These are phyloP conservation scores for Ascochyta rabiei DNA, from an alignment of 2,329 filamentous ascomycete genomes.

Conservation along the genomic window DNA sequence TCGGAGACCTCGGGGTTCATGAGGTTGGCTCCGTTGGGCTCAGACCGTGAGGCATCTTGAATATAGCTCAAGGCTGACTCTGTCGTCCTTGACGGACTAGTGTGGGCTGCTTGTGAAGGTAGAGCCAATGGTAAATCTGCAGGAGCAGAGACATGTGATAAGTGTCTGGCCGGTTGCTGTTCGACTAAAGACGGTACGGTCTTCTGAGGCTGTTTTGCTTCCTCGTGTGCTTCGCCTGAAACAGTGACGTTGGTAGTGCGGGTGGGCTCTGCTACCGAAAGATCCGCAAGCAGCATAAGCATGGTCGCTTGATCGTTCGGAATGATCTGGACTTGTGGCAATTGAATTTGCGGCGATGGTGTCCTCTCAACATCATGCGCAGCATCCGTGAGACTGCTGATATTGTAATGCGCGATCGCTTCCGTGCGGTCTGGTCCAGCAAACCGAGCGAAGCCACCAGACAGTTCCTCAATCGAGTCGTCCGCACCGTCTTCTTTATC, in stretches of 20 bases:
- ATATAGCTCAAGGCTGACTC: slow-evolving; percentile 10
- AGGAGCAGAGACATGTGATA: slow-evolving; percentile 25
- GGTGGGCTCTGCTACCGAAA: slow-evolving; percentile 35
- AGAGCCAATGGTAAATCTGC: slow-evolving; percentile 20
- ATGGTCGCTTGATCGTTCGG: slow-evolving; percentile 51
- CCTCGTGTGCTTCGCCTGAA: not conserved
- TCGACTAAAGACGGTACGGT: slow-evolving; percentile 22
- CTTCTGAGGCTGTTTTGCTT: not conserved
- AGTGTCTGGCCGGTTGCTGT: slow-evolving; percentile 19
- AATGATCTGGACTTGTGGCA: slow-evolving; percentile 31
- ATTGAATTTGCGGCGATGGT: slow-evolving; percentile 29
- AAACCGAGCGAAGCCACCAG: slow-evolving; percentile 50
- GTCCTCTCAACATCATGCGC: slow-evolving; percentile 44
- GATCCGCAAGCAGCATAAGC: slow-evolving; percentile 47
- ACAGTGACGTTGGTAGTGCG: not conserved
- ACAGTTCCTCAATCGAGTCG: slow-evolving; percentile 35
- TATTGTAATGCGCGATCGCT: slow-evolving; percentile 47
- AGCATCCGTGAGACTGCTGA: slow-evolving; percentile 43
- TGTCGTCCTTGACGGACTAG: slow-evolving; percentile 20
- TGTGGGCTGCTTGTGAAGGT: slow-evolving; percentile 27
- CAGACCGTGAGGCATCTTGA: slow-evolving; percentile 13
- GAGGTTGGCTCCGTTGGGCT: slow-evolving; percentile 14
- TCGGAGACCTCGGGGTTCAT: slow-evolving; percentile 18
- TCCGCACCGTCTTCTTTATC: slow-evolving; percentile 41
- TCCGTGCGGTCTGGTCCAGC: slow-evolving; percentile 50